phyloP scores from a whole-genome alignment of 2,329 filamentous ascomycete genomes.

The Penicillium olsonii region DNA sequence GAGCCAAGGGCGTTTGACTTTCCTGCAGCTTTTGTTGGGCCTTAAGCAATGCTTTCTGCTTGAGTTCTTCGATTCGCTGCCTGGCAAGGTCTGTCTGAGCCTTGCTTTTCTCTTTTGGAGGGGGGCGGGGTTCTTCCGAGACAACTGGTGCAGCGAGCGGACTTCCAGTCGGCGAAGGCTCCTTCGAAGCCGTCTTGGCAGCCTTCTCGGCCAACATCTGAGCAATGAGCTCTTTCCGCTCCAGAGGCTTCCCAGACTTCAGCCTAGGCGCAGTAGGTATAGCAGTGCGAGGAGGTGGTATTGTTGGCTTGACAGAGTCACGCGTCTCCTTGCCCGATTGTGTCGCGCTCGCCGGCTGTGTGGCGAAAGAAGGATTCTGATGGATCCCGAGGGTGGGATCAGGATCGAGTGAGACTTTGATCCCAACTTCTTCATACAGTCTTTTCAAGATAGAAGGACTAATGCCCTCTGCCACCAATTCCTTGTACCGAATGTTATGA shows the following conservation, averaged over 20 bases:
- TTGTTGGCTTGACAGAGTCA: background rate
- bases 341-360: background rate
- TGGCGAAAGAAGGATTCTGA: background rate
- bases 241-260: conserved; percentile 51
- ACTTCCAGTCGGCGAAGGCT: conserved; percentile 7
- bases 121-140: conserved; percentile 6
- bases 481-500: conserved; percentile 71
- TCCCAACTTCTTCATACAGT: conserved; percentile 69
- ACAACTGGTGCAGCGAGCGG: conserved; percentile 9
- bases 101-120: conserved; percentile 52
- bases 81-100: conserved; percentile 74
- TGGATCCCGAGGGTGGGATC: background rate
- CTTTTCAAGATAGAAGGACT: conserved; percentile 62
- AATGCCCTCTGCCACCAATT: conserved; percentile 73
- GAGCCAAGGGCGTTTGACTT: background rate
- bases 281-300: background rate
- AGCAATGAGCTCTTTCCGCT: conserved; percentile 75
- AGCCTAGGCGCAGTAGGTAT: conserved; percentile 14
- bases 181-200: conserved; percentile 49
- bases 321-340: background rate
- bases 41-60: conserved; percentile 52
- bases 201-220: conserved; percentile 73
- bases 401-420: conserved; percentile 43
- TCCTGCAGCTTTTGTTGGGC: conserved; percentile 28
- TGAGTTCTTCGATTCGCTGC: conserved; percentile 75